Base-by-base conservation (phyloP, 1,284 basidiomycete species). In the Erythrobasidium hasegawianum region DNA sequence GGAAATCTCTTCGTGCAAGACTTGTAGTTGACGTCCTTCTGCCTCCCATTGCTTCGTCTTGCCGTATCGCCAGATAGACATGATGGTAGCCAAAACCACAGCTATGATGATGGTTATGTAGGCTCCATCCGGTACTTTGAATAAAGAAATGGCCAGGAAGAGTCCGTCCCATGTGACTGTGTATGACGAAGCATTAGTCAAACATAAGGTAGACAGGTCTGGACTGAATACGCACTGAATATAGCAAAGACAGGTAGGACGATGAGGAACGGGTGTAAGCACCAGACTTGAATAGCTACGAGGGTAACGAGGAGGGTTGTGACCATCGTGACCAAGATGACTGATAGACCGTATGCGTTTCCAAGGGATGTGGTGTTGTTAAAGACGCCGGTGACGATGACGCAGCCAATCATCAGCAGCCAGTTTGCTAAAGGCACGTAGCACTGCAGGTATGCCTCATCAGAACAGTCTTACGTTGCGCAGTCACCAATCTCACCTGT, bases 271-370 rank as follows among this genome's bases (percentile, higher is more conserved):
- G 52, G 52, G 16, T 54, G n/a, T 7, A 54, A 24, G 52, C 52
- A 27, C 52, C 52, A 54, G 7, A 54, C 52, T 22, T 24, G 20
- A 20, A 27, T 54, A 5, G 52, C 52, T 54, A 54, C 52, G 4
- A 54, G 52, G 27, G 22, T 20, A 54, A 27, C 27, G 27, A 54
- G 52, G 24, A 20, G 27, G 8, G 52, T 54, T 3, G 52, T 54
- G 45, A 54, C 52, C 52, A 54, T 54, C 8, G n/a, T 54, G 7
- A 54, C 52, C 22, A 54, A 27, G 27, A 54, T 54, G n/a, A 54
- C 52, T 10, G 20, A 54, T 7, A 54, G 52, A 29, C 52, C 52
- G 27, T 54, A 54, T 54, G 52, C 52, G 52, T 54, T 54, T 20
- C 52, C 52, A 27, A 54, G 52, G 8, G 52, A 18, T 18, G 52